Evolutionary conservation across 805 yeast genomes (phyloP), one percentile per base, ranked within the genome.

Genomic region (Lipomyces orientalis): DNA sequence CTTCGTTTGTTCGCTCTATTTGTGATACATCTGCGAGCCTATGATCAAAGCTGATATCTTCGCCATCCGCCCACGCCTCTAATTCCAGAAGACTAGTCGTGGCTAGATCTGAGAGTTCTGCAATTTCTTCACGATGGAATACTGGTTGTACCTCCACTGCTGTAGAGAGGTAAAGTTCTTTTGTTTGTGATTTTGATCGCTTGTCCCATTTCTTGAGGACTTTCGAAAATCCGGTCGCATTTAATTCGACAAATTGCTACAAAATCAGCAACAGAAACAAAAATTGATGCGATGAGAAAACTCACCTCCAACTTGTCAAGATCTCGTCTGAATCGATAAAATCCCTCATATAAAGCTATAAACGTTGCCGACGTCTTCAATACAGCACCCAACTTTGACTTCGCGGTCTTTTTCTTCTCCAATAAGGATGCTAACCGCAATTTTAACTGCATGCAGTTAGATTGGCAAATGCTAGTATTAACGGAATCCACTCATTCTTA

Each of bases 181-280:
- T 93, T 6, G 97, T 93, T 73, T 91, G 97, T 2, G 97, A 91
- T 75, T 94, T 93, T 29, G 97, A 92, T 69, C 98, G 83, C 79
- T 95, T 95, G 79, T 95, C 99, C 99, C 99, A 95, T 80, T 95
- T 95, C 78, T 95, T 95, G 75, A 95, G 85, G 35, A 92, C 98
- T 79, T 95, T 95, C 29, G 96, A 88, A 79, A 95, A 95, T 14
- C 99, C 99, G 0, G 97, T 91, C 75, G 93, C 97, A 77, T 95
- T 95, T 66, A 95, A 83, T 78, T 93, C 98, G 52, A 95, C 92
- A 79, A 91, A 95, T 78, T 94, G 98, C 76, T 95, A 14, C 19
- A 52, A 16, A 25, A 25, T 25, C 33, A 25, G 55, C 34, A 16
- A 7, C 34, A 52, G 10, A 10, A 52, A 25, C 1, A 9, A 34